Percentiles rank a stretch among this genome's conserved stretches.
Conservation (phyloP, 768 basidiomycete species). For the Leccinum fibrillosum region DNA sequence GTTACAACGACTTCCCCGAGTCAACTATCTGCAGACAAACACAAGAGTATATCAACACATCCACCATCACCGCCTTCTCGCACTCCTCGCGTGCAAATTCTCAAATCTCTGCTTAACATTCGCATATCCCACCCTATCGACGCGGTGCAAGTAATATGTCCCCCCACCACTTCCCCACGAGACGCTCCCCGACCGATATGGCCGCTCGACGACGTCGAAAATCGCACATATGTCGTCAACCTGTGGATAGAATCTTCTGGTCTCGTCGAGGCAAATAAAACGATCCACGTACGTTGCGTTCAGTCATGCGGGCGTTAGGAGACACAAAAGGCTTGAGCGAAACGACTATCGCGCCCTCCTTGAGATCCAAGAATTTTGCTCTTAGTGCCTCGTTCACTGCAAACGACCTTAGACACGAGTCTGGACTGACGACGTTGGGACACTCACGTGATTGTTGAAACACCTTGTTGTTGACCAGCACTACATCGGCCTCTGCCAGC, state of each 20-base stretch:
- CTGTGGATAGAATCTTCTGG: conserved; percentile 31
- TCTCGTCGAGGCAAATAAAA: neutral
- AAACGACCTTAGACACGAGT: neutral
- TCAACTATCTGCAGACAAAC: neutral
- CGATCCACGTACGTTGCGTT: conserved; percentile 65
- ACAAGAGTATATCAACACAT: neutral
- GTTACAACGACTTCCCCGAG: neutral
- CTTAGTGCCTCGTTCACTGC: conserved; percentile 84
- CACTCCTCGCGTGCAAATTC: conserved; percentile 36
- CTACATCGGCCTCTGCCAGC: conserved; percentile 81
- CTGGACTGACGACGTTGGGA: neutral
- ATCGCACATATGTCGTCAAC: conserved; percentile 80
- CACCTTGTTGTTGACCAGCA: conserved; percentile 87
- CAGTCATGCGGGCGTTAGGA: conserved; percentile 71
- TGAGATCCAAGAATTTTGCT: conserved; percentile 90
- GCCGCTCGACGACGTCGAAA: conserved; percentile 68
- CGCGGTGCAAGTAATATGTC: conserved; percentile 71
- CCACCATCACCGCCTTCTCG: conserved; percentile 20
- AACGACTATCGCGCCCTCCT: conserved; percentile 87
- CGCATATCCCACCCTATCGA: conserved; percentile 71
- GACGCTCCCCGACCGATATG: conserved; percentile 70
- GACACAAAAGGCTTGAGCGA: conserved; percentile 85
- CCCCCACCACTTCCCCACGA: conserved; percentile 78
- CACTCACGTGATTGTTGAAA: conserved; percentile 70
- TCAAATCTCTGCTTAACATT: conserved; percentile 57